Conservation (phyloP, 345 rosid genomes). For the Hibiscus trionum region DNA sequence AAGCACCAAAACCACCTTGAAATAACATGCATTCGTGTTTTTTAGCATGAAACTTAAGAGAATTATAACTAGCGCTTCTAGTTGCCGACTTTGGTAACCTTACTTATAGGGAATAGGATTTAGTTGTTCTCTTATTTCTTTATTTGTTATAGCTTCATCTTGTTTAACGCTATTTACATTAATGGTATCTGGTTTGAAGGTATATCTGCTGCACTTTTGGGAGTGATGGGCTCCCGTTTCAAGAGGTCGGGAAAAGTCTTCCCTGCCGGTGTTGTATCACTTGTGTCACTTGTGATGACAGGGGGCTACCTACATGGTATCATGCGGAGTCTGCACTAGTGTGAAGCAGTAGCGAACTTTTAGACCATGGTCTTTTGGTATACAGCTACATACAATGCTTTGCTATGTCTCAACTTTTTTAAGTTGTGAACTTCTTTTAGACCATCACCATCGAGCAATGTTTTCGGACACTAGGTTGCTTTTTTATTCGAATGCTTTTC, state of each 20-base stretch:
- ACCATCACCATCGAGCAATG: not conserved
- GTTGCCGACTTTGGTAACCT: not conserved
- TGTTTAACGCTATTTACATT: constrained; percentile 1
- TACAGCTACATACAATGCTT: not conserved
- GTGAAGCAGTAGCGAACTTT: not conserved
- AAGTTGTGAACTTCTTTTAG: not conserved
- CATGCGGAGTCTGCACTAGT: constrained; percentile 48
- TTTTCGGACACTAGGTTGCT: not conserved
- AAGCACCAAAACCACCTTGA: not conserved
- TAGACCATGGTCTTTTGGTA: not conserved
- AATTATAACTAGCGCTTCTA: not conserved
- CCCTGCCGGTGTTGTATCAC: constrained; percentile 85
- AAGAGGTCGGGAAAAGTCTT: constrained; percentile 62
- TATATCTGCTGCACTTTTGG: constrained; percentile 55
- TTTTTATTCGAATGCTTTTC: not conserved
- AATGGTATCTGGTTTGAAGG: constrained; percentile 32
- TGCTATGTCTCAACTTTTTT: not conserved
- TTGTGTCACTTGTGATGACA: constrained; percentile 69
- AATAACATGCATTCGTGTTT: not conserved
- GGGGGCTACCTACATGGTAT: constrained; percentile 82
- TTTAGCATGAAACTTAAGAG: not conserved
- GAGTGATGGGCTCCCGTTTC: constrained; percentile 83
- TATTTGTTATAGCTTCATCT: not conserved
- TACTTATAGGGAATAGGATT: not conserved
- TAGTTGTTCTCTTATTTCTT: not conserved